These are phyloP conservation scores for Naematelia aurantialba DNA, from an alignment of 768 basidiomycete species.

Conservation along the genomic window DNA sequence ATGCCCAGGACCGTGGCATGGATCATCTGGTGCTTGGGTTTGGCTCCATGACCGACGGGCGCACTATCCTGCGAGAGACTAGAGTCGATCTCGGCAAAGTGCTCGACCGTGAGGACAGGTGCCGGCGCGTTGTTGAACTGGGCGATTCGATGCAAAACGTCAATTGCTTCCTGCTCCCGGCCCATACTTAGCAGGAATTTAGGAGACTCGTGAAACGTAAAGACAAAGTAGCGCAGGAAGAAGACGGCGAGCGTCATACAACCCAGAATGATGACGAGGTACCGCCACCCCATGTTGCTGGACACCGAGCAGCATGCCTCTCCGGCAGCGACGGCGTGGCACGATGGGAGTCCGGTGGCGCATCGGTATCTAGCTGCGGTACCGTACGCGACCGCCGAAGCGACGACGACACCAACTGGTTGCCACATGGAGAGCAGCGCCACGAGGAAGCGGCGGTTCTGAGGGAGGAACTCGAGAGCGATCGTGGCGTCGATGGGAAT, in stretches of 20 bases:
- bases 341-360: conserved; percentile 31
- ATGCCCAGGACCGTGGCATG: conserved; percentile 27
- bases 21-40: conserved; percentile 20
- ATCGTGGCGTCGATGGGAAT: conserved; percentile 52
- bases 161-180: conserved; percentile 59
- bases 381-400: conserved; percentile 58
- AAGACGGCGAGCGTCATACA: conserved; percentile 58
- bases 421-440: conserved; percentile 54
- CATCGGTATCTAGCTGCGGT: conserved; percentile 62
- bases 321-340: conserved; percentile 31
- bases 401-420: conserved; percentile 56
- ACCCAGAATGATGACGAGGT: conserved; percentile 54
- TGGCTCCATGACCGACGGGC: background rate
- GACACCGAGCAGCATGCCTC: conserved; percentile 55
- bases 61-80: conserved; percentile 16
- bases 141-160: conserved; percentile 52
- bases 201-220: conserved; percentile 62
- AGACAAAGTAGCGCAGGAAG: conserved; percentile 58
- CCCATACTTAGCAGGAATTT: conserved; percentile 62
- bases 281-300: conserved; percentile 64
- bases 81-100: conserved; percentile 49
- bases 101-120: conserved; percentile 47
- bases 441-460: conserved; percentile 54
- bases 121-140: conserved; percentile 48
- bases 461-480: conserved; percentile 43